Evolutionary conservation across 2,329 filamentous ascomycete genomes (phyloP).

Genomic region (Neonectria magnoliae): DNA sequence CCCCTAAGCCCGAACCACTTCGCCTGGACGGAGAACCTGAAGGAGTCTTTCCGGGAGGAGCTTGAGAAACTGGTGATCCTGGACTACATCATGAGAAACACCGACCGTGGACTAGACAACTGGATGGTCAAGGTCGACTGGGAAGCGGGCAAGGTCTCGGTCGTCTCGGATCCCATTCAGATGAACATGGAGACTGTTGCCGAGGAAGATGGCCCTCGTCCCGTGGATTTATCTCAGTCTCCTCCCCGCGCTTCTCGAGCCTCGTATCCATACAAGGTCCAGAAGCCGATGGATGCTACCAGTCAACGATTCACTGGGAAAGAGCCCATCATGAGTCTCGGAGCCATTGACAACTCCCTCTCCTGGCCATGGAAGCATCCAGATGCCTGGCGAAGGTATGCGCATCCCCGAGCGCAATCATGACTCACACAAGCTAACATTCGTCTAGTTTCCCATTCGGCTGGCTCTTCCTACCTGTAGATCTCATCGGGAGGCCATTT

Average conservation of each 20-base stretch:
- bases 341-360: constrained; percentile 96
- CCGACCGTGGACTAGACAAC: constrained; percentile 94
- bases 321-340: constrained; percentile 75
- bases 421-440: constrained; percentile 35
- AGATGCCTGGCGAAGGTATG: constrained; percentile 78
- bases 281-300: constrained; percentile 87
- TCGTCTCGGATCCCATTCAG: constrained; percentile 81
- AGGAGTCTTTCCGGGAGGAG: constrained; percentile 93
- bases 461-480: constrained; percentile 97
- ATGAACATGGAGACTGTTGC: constrained; percentile 68
- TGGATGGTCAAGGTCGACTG: constrained; percentile 99
- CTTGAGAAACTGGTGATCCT: constrained; percentile 96
- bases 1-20: constrained; percentile 68
- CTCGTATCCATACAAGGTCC: constrained; percentile 76
- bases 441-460: constrained; percentile 91
- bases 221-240: constrained; percentile 63
- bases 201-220: constrained; percentile 64
- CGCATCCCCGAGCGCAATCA: not conserved
- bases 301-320: constrained; percentile 56
- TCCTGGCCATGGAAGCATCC: constrained; percentile 99
- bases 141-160: constrained; percentile 82
- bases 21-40: constrained; percentile 86
- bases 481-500: constrained; percentile 94
- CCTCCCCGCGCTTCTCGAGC: constrained; percentile 53
- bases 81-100: constrained; percentile 99